A percentile compares a stretch with the other conserved stretches of the same genome.
phyloP scores from a whole-genome alignment of 192 early-diverging fungal species.

The Linnemannia schmuckeri region DNA sequence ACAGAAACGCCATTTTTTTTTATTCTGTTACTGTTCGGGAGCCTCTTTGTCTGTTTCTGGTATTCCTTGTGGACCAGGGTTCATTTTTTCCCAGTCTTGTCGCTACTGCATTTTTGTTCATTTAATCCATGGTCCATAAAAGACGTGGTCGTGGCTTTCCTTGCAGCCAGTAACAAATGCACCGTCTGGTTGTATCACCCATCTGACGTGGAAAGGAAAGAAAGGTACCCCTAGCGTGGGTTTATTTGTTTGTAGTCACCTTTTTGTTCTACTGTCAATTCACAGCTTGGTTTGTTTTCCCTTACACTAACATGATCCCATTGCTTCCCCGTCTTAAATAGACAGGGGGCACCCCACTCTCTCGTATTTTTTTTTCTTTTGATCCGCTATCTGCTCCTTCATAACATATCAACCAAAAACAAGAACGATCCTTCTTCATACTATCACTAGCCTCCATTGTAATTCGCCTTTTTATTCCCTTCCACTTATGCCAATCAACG shows the following conservation, averaged over 20 bases:
- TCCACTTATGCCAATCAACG: conserved; percentile 6
- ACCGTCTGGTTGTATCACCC: not conserved
- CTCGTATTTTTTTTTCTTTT: not conserved
- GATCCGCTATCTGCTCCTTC: not conserved
- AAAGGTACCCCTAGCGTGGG: not conserved
- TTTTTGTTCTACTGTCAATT: not conserved
- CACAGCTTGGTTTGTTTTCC: not conserved
- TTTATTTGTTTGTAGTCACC: not conserved
- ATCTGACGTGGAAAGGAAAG: not conserved
- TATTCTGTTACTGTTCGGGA: too few species aligned
- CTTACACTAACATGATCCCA: not conserved
- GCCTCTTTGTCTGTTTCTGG: not conserved
- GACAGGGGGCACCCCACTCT: not conserved
- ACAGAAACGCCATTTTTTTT: too few species aligned
- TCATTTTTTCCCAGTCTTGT: not conserved
- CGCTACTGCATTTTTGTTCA: not conserved
- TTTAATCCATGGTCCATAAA: not conserved
- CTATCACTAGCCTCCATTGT: not conserved
- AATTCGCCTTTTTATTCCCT: not conserved
- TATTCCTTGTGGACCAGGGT: not conserved
- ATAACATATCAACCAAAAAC: not conserved
- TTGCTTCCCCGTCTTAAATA: not conserved
- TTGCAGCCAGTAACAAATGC: not conserved
- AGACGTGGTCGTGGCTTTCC: not conserved
- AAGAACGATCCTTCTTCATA: not conserved